Percentiles rank a stretch among this genome's conserved stretches.
These are phyloP conservation scores for Yamadazyma atmosphaerica DNA, from an alignment of 1,139 yeast genomes.

Conservation along the genomic window DNA sequence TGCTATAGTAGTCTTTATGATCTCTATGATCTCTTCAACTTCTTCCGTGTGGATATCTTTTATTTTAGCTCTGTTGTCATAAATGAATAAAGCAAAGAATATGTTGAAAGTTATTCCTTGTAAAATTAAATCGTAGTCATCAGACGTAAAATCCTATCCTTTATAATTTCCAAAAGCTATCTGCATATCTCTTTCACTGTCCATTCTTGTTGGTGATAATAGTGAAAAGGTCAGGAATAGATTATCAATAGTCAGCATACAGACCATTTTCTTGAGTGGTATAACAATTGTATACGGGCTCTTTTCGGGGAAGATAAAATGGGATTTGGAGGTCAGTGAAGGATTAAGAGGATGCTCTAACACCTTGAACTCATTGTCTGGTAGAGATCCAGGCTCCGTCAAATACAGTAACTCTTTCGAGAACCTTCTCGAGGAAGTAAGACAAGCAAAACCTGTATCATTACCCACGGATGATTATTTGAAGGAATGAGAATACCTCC, in stretches of 20 bases:
- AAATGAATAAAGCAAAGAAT: not conserved
- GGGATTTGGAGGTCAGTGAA: slow-evolving; percentile 10
- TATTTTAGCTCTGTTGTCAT: not conserved
- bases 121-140: not conserved
- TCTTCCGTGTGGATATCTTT: not conserved
- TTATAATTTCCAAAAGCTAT: not conserved
- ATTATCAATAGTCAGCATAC: slow-evolving; percentile 10
- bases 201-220: no score
- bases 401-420: slow-evolving; percentile 9
- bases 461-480: not conserved
- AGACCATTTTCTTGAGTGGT: slow-evolving; percentile 13
- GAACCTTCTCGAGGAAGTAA: slow-evolving; percentile 7
- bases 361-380: slow-evolving; percentile 7
- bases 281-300: slow-evolving; percentile 12
- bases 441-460: not conserved
- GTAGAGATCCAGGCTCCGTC: slow-evolving; percentile 7
- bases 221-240: slow-evolving; percentile 5
- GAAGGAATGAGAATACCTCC: not conserved
- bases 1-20: not conserved
- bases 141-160: not conserved
- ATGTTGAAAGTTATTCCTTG: not conserved
- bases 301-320: slow-evolving; percentile 7
- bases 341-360: slow-evolving; percentile 12
- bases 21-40: not conserved
- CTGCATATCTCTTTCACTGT: not conserved